phyloP scores from a whole-genome alignment of 2,329 filamentous ascomycete genomes.

The Trichoderma atrobrunneum region DNA sequence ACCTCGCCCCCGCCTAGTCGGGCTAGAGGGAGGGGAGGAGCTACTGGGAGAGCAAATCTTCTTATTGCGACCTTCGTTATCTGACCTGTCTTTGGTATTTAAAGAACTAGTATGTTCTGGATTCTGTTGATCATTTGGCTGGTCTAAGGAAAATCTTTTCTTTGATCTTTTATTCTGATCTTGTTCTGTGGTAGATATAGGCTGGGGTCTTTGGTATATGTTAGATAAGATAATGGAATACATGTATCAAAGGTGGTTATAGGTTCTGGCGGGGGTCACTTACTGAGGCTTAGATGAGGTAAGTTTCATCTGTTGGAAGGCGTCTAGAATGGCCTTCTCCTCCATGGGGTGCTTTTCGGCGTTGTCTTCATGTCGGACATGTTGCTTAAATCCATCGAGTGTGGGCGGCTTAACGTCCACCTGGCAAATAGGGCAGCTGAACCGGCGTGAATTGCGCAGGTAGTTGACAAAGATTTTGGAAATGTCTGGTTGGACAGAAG shows the following conservation, averaged over 20 bases:
- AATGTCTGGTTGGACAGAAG: not conserved
- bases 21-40: no score
- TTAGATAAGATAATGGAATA: not conserved
- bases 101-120: not conserved
- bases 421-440: constrained; percentile 27
- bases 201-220: not conserved
- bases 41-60: not conserved
- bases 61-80: constrained; percentile 12
- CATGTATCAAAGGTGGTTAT: not conserved
- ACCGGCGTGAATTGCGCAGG: constrained; percentile 26
- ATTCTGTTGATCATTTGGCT: not conserved
- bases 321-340: constrained; percentile 27
- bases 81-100: constrained; percentile 12
- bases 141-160: not conserved
- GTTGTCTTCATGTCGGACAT: constrained; percentile 22
- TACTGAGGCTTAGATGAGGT: not conserved
- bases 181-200: not conserved
- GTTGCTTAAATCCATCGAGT: constrained; percentile 29
- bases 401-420: constrained; percentile 24
- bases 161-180: not conserved
- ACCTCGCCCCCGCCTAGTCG: no score
- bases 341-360: constrained; percentile 22
- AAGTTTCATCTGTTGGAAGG: constrained; percentile 24
- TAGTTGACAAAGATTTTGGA: constrained; percentile 26
- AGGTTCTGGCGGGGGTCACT: not conserved